Base-by-base conservation (phyloP, 768 basidiomycete genomes). In the Crassisporium funariophilum region DNA sequence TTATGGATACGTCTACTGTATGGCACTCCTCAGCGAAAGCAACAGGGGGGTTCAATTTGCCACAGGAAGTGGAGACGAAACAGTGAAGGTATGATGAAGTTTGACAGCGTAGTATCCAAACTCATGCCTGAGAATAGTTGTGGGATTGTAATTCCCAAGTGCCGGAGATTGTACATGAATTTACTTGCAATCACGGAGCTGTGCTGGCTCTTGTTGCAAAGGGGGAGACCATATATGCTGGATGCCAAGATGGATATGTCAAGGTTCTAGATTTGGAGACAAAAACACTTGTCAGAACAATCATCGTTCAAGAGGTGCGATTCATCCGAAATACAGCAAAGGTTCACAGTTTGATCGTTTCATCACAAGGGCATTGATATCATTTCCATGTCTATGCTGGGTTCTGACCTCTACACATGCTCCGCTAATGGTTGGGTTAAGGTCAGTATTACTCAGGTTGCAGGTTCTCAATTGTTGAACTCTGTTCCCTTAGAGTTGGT, bases 201-300 rank as follows among this genome's bases (percentile, higher is more conserved):
- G 83, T 97, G 5, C 73, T 94, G n/a, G 82, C 91, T 0, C 74
- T 98, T 20, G 81, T 82, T 2, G 79, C 80, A 0, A 75, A 76
- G 24, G 86, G 84, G 16, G 89, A 90, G 15, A 89, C 91, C 1
- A 75, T 98, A 16, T 97, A 87, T 58, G 95, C 91, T 5, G 95
- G 93, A 0, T 89, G 94, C 56, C 95, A 98, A 66, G 93, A 92
- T 52, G 95, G 95, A 2, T 85, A 88, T 55, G 90, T 98, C 56
- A 87, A 88, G 53, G 85, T 98, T 4, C 82, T 91, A 68, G 95
- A 98, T 63, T 68, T 97, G 6, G 93, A 95, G 62, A 95, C 94
- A 0, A 85, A 83, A 53, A 91, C 92, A 0, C 72, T 90, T 27
- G 84, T 98, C 20, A 73, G 95, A 40, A 91, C 85, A 0, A 86